Evolutionary conservation across 2,329 filamentous ascomycete species (phyloP), one percentile per base, ranked within the genome.

Genomic region (Hawksworthiomyces lignivorus): DNA sequence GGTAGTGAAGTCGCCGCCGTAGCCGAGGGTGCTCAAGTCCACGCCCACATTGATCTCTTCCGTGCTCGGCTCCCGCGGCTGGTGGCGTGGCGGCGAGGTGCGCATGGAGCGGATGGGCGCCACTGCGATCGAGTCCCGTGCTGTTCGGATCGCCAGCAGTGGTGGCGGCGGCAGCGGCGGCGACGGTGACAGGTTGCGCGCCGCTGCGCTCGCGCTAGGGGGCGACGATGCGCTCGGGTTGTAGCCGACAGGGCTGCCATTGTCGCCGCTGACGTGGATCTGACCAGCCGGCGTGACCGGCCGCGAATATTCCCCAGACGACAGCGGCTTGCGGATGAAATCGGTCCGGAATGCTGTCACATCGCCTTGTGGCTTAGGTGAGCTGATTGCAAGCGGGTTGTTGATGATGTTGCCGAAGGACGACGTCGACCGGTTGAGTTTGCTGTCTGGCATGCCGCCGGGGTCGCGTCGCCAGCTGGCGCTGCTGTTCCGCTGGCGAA

Each of bases 341-440:
- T 78, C 75, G 28, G 65, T 68, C 39, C 73, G 68, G 45, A 69
- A 61, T 28, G 58, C 58, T 36, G 58, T 57, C 51, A 47, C 47
- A 20, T 63, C 59, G 18, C 59, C 52, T 41, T 62, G 56, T 35
- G 72, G 61, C 40, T 77, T 65, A 47, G 79, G 64, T 50, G 80
- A 70, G 44, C 75, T 79, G 48, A 79, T 72, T 35, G 74, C 54
- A 44, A 81, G 67, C 45, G 80, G 66, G 52, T 80, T 70, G 48
- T 73, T 78, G 50, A 80, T 72, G 39, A 75, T 67, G 51, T 70
- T 70, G 46, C 66, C 63, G 41, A 69, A 70, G 5, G 61, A 63
- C 20, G 64, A 64, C 6, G 58, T 59, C 0, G 59, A 61, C 10
- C 56, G 50, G 18, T 51, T 55, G 8, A 55, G 47, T 47, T 57